Base-by-base conservation (phyloP, 371 early-diverging fungal genomes). In the Rhizopus delemar region DNA sequence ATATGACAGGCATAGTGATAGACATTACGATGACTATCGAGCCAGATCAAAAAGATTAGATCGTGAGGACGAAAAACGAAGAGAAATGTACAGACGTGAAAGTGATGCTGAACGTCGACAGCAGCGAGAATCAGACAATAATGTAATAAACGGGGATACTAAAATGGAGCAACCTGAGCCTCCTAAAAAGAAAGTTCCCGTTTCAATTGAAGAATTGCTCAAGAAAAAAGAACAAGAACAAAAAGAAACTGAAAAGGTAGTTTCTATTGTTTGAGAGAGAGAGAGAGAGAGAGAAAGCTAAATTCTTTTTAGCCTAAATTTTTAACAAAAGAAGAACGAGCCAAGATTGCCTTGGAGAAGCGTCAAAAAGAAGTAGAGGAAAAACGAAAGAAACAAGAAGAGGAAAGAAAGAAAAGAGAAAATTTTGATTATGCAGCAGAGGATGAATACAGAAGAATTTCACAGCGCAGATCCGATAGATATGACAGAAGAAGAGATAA, bases 241-340 rank as follows among this genome's bases (percentile, higher is more conserved):
- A 36, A 65, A 65, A 39, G 69, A 62, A 36, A 72, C 75, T 29
- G 81, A 78, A 32, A 86, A 84, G 69, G 88, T 85, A 59, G 6
- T 62, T 49, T 9, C 1, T n/a, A 8, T n/a, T 15, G 41, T 13
- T 1, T 1, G 28, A 31, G 9, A 46, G 48, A 29, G 11, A 36
- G 41, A 38, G 1, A 8, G 15, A 45, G 46, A 48, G 38, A n/a
- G 29, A 31, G 3, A 56, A n/a, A 12, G 13, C 16, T 48, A 50
- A 50, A 38, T 35, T 28, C 46, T 12, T 33, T 39, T 33, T 81
- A 88, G 86, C 93, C 93, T 0, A 90, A 87, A 61, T 97, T 96
- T 56, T 64, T 97, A 57, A 90, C 92, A 11, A 97, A 97, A 69
- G 94, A 90, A 68, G 91, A 97, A 66, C 85, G 97, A n/a, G 91